A percentile compares a stretch with the other conserved stretches of the same genome.
phyloP scores from a whole-genome alignment of 495 filamentous ascomycete genomes.

The Cercophora newfieldiana region DNA sequence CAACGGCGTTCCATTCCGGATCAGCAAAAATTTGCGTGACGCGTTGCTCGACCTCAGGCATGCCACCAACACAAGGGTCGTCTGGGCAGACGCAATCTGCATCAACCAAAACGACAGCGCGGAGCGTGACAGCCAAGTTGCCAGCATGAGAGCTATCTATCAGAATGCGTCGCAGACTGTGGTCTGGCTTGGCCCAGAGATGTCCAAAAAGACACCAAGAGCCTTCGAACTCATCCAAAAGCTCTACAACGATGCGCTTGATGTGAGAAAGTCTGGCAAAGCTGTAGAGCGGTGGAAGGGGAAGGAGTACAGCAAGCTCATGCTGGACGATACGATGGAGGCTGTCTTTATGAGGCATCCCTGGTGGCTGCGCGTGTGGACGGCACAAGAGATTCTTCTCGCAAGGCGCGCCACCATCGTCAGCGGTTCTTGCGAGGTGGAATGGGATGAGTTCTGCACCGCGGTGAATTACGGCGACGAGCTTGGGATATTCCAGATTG shows the following conservation, averaged over 20 bases:
- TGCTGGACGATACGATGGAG: not conserved
- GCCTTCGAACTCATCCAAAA: conserved; percentile 6
- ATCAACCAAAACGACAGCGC: conserved; percentile 24
- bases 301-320: not conserved
- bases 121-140: conserved; percentile 19
- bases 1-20: not conserved
- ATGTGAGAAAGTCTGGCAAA: not conserved
- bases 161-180: conserved; percentile 7
- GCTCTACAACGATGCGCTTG: conserved; percentile 4
- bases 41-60: conserved; percentile 17
- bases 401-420: conserved; percentile 11
- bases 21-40: conserved; percentile 15
- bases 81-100: conserved; percentile 28
- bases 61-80: not conserved
- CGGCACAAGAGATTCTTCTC: conserved; percentile 22
- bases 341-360: not conserved
- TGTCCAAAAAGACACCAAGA: conserved; percentile 1
- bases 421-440: conserved; percentile 3
- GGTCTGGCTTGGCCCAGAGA: conserved; percentile 16
- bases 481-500: not conserved
- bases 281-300: not conserved
- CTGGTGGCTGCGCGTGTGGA: conserved; percentile 25
- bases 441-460: conserved; percentile 11
- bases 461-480: conserved; percentile 2
- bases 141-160: conserved; percentile 20